Base-by-base conservation (phyloP, 2,329 filamentous ascomycete genomes). In the Fusarium ambrosium region DNA sequence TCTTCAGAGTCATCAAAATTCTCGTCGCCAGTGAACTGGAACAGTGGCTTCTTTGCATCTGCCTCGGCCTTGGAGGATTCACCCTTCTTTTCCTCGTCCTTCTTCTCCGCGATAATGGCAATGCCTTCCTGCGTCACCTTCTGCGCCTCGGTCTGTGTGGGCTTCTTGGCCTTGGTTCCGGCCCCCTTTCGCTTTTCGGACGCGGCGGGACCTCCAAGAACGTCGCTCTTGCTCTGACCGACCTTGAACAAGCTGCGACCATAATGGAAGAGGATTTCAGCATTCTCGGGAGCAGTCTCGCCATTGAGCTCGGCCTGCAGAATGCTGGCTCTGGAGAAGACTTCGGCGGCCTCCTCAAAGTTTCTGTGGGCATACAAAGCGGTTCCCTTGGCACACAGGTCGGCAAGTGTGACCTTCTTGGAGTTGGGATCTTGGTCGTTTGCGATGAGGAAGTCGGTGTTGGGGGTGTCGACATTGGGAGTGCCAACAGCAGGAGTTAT, bases 11-110 rank as follows among this genome's bases (percentile, higher is more conserved):
- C 92, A 64, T 94, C 94, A 86, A 95, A 98, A 81, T 98, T 96
- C 83, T 98, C 96, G 81, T 98, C 96, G 67, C 97, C 97, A 6
- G 92, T 93, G 81, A 99, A 97, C 78, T 97, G 94, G 83, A 99
- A 98, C 73, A 94, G 90, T 0, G 94, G 91, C 82, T 95, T 96
- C 82, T 92, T 93, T 6, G 77, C 72, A 56, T 82, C 80, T 10
- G 75, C 27, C 6, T 72, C 76, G 41, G 69, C 85, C 36, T 87
- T 84, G 16, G 79, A 77, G 51, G 80, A 84, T 27, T 84, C 85
- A 32, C 84, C 83, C 43, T 83, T 82, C 63, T 84, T 78, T 45
- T 82, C 79, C 76, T 80, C 84, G 22, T 85, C 85, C n/a, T 86
- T 85, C 60, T 85, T 82, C 58, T 87, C 86, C 0, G 85, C 83